Conservation (phyloP, 2,329 filamentous ascomycete species). For the Fusarium haematococcum region DNA sequence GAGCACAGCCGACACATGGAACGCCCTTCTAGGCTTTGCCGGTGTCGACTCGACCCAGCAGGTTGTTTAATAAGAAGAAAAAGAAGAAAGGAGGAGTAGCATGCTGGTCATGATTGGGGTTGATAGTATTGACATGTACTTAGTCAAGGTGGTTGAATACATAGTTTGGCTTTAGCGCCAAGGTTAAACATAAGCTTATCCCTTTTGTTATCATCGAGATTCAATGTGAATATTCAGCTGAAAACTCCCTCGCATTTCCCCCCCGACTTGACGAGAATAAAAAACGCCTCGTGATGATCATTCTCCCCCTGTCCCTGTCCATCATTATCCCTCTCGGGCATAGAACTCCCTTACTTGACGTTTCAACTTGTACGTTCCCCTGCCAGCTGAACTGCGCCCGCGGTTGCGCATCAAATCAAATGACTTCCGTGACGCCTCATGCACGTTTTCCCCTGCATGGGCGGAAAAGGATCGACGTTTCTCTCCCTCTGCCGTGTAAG, state of each 20-base stretch:
- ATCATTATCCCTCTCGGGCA: background rate
- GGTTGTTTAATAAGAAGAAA: constrained; percentile 25
- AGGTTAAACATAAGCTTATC: constrained; percentile 6
- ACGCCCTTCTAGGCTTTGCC: constrained; percentile 53
- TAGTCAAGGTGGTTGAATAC: background rate
- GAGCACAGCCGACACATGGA: constrained; percentile 62
- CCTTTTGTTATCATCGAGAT: background rate
- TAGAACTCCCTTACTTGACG: background rate
- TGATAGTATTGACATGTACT: constrained; percentile 16
- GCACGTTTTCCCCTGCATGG: background rate
- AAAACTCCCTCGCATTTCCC: background rate
- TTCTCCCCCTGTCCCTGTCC: background rate
- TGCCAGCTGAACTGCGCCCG: constrained; percentile 11
- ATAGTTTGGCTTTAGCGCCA: background rate
- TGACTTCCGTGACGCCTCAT: background rate
- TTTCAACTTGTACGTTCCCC: constrained; percentile 1
- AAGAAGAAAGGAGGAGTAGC: constrained; percentile 2
- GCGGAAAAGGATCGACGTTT: background rate
- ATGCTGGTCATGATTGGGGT: constrained; percentile 34
- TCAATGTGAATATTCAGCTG: background rate
- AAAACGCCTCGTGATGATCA: background rate
- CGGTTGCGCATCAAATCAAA: background rate
- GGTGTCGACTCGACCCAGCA: constrained; percentile 39
- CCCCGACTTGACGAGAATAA: background rate
- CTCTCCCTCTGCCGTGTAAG: background rate